A percentile compares a stretch with the other conserved stretches of the same genome.
Conservation (phyloP, 1,139 yeast genomes). For the Candida neerlandica region DNA sequence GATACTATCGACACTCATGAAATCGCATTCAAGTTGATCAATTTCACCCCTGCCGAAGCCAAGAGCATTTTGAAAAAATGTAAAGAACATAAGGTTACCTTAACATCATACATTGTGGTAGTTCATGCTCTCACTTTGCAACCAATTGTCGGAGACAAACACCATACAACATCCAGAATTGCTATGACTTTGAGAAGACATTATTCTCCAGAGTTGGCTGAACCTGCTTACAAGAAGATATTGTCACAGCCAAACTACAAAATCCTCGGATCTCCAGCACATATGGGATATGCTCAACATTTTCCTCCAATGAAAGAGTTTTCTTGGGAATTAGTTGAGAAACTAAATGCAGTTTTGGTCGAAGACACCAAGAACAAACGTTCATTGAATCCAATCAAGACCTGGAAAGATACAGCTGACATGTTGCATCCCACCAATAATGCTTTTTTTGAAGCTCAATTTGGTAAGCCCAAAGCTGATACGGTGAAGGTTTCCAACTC, state of each 20-base stretch:
- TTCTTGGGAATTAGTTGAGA: slow-evolving; percentile 38
- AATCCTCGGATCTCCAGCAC: slow-evolving; percentile 38
- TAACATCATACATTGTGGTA: slow-evolving; percentile 37
- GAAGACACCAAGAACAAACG: slow-evolving; percentile 24
- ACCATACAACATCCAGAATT: slow-evolving; percentile 28
- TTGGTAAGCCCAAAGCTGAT: slow-evolving; percentile 36
- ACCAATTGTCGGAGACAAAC: slow-evolving; percentile 29
- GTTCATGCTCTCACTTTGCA: slow-evolving; percentile 30
- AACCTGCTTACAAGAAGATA: slow-evolving; percentile 21
- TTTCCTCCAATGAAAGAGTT: slow-evolving; percentile 34
- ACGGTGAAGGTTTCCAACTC: slow-evolving; percentile 42
- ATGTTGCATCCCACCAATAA: slow-evolving; percentile 21
- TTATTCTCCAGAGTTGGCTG: slow-evolving; percentile 20
- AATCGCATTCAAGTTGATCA: slow-evolving; percentile 34
- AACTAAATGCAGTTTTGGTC: slow-evolving; percentile 24
- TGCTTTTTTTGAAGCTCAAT: slow-evolving; percentile 23
- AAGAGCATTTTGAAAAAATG: slow-evolving; percentile 29
- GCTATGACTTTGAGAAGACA: slow-evolving; percentile 42
- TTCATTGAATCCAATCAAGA: slow-evolving; percentile 27
- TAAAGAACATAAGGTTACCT: slow-evolving; percentile 32
- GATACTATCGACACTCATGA: slow-evolving; percentile 22
- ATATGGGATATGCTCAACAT: slow-evolving; percentile 33
- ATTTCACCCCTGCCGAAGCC: slow-evolving; percentile 30
- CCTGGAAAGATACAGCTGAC: slow-evolving; percentile 23
- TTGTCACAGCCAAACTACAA: slow-evolving; percentile 25